Conservation (phyloP, 257 asterid genomes). For the Fraxinus excelsior region DNA sequence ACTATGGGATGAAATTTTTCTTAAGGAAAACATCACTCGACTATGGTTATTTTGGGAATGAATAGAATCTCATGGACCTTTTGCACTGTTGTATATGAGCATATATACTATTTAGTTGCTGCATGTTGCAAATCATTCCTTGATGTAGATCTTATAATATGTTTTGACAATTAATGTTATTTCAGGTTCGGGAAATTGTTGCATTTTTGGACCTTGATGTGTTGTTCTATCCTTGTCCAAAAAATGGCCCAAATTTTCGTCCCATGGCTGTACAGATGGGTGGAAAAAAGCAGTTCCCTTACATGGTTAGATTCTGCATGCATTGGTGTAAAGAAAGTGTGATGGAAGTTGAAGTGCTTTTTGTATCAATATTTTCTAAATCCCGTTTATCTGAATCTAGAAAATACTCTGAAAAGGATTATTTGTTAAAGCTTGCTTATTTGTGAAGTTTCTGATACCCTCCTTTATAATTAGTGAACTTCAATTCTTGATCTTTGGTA, state of each 20-base stretch:
- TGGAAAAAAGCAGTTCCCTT: conserved; percentile 83
- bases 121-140: neutral
- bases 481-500: neutral
- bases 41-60: neutral
- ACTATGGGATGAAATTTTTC: conserved; percentile 1
- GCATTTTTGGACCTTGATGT: conserved; percentile 85
- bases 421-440: neutral
- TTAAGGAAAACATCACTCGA: neutral
- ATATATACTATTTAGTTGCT: neutral
- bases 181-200: conserved; percentile 91
- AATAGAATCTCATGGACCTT: neutral
- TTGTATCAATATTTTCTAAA: conserved; percentile 9
- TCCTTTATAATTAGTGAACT: neutral
- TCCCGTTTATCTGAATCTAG: neutral
- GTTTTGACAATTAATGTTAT: conserved; percentile 12
- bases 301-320: conserved; percentile 63
- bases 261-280: conserved; percentile 81
- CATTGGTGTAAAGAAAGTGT: conserved; percentile 8
- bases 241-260: conserved; percentile 87
- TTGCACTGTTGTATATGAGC: neutral
- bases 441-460: neutral
- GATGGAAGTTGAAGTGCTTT: conserved; percentile 5
- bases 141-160: neutral
- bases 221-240: conserved; percentile 89
- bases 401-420: neutral